Conservation (phyloP, 192 early-diverging fungal genomes). For the Phlyctochytrium bullatum region DNA sequence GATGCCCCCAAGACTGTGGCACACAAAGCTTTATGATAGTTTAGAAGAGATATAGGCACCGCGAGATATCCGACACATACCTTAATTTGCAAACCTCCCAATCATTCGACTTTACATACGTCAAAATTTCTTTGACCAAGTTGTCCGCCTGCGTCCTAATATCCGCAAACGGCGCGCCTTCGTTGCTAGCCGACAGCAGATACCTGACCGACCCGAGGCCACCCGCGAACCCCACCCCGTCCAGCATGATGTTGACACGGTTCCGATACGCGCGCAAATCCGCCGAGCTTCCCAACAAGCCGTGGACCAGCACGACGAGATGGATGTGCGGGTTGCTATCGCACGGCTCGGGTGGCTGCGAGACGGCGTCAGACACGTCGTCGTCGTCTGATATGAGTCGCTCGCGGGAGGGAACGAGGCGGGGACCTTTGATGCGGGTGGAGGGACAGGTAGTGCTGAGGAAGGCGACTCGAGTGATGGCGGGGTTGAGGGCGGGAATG, state of each 20-base stretch:
- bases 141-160: background rate
- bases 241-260: background rate
- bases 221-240: background rate
- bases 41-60: background rate
- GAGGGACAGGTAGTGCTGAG: too few species aligned
- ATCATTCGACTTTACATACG: too few species aligned
- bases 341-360: too few species aligned
- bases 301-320: background rate
- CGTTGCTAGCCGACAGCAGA: background rate
- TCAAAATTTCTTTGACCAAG: background rate
- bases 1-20: background rate
- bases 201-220: background rate
- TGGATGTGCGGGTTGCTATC: background rate
- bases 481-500: too few species aligned
- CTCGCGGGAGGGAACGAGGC: too few species aligned
- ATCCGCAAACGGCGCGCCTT: background rate
- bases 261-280: constrained; percentile 1
- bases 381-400: too few species aligned
- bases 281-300: background rate
- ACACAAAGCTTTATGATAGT: background rate
- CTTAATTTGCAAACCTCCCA: background rate
- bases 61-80: background rate
- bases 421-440: too few species aligned
- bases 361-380: too few species aligned
- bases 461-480: too few species aligned